These are phyloP conservation scores for Tolypocladium album DNA, from an alignment of 2,329 filamentous ascomycete species.

Conservation along the genomic window DNA sequence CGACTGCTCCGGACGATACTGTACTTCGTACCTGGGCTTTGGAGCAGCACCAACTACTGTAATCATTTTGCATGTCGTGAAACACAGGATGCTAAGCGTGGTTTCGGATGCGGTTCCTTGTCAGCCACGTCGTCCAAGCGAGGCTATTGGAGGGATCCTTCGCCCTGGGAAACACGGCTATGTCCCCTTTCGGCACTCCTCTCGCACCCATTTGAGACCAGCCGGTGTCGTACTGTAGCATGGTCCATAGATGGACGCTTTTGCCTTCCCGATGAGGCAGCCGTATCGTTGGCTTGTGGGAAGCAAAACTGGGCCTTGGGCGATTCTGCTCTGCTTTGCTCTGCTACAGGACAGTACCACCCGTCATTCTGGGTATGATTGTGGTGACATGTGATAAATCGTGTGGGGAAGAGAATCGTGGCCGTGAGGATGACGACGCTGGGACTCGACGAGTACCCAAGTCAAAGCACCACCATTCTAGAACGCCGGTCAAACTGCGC, in stretches of 20 bases:
- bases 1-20: too few relatives aligned
- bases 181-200: background rate
- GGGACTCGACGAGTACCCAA: background rate
- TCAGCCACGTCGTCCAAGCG: background rate
- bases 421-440: background rate
- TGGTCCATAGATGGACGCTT: background rate
- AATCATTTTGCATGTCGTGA: background rate
- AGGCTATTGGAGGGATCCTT: background rate
- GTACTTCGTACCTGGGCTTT: too few relatives aligned
- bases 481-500: background rate
- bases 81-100: background rate
- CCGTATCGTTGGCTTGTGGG: background rate
- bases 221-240: background rate
- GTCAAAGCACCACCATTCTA: background rate
- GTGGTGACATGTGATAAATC: background rate
- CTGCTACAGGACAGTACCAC: too few relatives aligned
- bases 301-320: too few relatives aligned
- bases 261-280: background rate
- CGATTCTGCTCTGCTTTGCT: background rate
- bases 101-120: background rate
- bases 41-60: background rate
- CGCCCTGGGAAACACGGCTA: background rate
- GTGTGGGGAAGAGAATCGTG: background rate
- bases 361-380: background rate
- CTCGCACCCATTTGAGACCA: background rate